Conservation (phyloP, 1,284 basidiomycete genomes). For the Sparassis latifolia region DNA sequence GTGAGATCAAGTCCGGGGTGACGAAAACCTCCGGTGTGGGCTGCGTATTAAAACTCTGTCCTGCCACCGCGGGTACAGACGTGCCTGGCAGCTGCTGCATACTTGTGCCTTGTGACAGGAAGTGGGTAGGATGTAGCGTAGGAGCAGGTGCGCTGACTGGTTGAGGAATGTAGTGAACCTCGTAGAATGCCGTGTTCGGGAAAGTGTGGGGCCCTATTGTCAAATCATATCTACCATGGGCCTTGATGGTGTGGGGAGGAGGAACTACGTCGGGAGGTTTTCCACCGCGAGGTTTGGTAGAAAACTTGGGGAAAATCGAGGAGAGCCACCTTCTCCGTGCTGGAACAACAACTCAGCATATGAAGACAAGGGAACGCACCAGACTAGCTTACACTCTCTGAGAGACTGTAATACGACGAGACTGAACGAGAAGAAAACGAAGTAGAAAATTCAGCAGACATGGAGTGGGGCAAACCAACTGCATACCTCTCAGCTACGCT, state of each 20-base stretch:
- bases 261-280: conserved; percentile 44
- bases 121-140: background rate
- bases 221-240: conserved; percentile 58
- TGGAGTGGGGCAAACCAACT: background rate
- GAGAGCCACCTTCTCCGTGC: conserved; percentile 65
- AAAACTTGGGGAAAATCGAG: conserved; percentile 67
- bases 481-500: conserved; percentile 50
- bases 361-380: background rate
- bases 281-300: conserved; percentile 47
- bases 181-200: conserved; percentile 55
- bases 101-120: background rate
- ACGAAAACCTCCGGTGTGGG: conserved; percentile 35
- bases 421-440: conserved; percentile 7
- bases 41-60: background rate
- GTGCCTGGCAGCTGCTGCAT: background rate
- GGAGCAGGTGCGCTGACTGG: background rate
- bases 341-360: conserved; percentile 21
- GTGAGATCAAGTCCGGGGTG: conserved; percentile 48
- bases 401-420: conserved; percentile 56
- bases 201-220: conserved; percentile 70
- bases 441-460: background rate
- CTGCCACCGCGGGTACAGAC: background rate
- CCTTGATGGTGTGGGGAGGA: conserved; percentile 57
- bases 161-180: conserved; percentile 49
- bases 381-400: conserved; percentile 51